Percentiles rank a stretch among this genome's conserved stretches.
phyloP scores from a whole-genome alignment of 441 rosid genomes.

The Flueggea neowawraea region DNA sequence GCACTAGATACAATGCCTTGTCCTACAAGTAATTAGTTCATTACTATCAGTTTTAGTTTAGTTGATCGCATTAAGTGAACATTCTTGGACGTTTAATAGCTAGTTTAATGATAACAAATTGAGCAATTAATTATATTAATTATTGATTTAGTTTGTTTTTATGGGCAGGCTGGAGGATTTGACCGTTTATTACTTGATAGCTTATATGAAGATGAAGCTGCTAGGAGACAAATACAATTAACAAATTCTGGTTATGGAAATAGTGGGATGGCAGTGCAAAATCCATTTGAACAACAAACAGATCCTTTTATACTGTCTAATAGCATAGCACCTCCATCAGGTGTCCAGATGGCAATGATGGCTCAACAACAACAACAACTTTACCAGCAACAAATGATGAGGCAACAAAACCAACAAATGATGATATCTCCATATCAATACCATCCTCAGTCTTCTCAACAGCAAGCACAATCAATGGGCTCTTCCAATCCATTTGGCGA shows the following conservation, averaged over 20 bases:
- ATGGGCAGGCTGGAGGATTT: constrained; percentile 78
- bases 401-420: constrained; percentile 33
- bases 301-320: constrained; percentile 79
- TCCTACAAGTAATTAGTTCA: too few relatives aligned
- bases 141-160: not conserved
- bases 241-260: constrained; percentile 80
- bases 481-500: constrained; percentile 76
- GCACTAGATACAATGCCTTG: too few relatives aligned
- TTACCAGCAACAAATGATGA: constrained; percentile 28
- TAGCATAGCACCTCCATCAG: constrained; percentile 64
- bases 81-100: too few relatives aligned
- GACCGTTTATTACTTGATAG: constrained; percentile 73
- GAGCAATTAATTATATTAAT: not conserved
- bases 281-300: constrained; percentile 55
- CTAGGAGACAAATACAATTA: constrained; percentile 72
- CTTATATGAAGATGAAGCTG: constrained; percentile 72
- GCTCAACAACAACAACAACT: constrained; percentile 53
- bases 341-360: too few relatives aligned
- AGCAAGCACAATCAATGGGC: constrained; percentile 21
- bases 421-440: constrained; percentile 38
- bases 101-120: not conserved
- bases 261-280: constrained; percentile 31
- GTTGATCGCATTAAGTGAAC: too few relatives aligned
- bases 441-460: constrained; percentile 33
- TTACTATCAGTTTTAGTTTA: too few relatives aligned